phyloP scores from a whole-genome alignment of 305 asterid genomes.

The Fraxinus sp. region DNA sequence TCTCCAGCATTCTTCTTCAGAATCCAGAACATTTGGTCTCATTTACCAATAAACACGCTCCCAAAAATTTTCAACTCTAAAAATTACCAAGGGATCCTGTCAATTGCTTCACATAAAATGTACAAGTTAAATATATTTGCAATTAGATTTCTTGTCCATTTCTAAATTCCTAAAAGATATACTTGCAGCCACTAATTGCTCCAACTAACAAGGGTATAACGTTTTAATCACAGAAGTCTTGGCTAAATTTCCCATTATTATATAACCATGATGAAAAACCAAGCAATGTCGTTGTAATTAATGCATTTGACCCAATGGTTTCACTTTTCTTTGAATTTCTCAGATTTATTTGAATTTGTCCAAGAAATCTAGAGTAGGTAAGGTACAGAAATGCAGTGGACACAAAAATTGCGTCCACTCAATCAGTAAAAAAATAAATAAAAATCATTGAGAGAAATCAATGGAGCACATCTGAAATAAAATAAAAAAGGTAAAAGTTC shows the following conservation, averaged over 20 bases:
- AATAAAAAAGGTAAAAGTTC: conserved; percentile 26
- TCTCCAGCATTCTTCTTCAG: conserved; percentile 1
- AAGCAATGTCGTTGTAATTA: background rate
- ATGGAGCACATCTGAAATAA: conserved; percentile 21
- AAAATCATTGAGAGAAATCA: background rate
- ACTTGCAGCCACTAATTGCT: background rate
- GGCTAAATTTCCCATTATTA: background rate
- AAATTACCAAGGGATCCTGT: background rate
- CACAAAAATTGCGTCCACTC: background rate
- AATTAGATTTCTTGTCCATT: background rate
- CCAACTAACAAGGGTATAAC: background rate
- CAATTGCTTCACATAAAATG: background rate
- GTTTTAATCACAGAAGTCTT: background rate
- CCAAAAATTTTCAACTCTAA: conserved; percentile 2
- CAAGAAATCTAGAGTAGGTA: background rate
- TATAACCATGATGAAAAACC: background rate
- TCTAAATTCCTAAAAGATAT: background rate
- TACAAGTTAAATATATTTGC: background rate
- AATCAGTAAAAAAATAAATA: background rate
- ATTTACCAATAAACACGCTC: background rate
- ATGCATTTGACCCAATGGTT: background rate
- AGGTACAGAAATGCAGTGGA: background rate
- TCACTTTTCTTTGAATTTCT: background rate
- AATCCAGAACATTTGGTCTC: conserved; percentile 7
- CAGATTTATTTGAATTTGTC: conserved; percentile 1